Evolutionary conservation across 2,329 filamentous ascomycete genomes (phyloP).

Genomic region (Cladosporium sp.): DNA sequence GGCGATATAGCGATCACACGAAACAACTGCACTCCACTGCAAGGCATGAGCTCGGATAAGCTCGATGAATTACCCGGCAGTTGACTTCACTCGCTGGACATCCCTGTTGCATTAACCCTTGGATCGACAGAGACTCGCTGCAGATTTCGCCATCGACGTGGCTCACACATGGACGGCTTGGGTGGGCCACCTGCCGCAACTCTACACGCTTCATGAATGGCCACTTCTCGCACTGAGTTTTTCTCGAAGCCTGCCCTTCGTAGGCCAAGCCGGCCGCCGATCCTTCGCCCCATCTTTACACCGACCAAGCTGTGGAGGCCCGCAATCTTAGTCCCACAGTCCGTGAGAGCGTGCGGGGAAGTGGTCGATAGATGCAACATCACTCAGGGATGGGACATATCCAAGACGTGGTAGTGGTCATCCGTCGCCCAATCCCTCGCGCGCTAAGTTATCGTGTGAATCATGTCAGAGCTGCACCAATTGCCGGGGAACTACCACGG

Average conservation of each 20-base stretch:
- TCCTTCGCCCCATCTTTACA: conserved; percentile 15
- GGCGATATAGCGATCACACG: conserved; percentile 1
- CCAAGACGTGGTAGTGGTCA: conserved; percentile 15
- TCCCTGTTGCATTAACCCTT: background rate
- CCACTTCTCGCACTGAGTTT: background rate
- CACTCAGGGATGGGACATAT: conserved; percentile 10
- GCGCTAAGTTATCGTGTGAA: conserved; percentile 1
- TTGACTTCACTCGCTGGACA: background rate
- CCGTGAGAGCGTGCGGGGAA: conserved; percentile 16
- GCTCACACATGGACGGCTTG: conserved; percentile 4
- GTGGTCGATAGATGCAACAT: conserved; percentile 15
- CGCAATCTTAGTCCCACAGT: background rate
- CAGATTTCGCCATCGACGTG: background rate
- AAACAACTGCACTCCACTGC: background rate
- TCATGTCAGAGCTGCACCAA: conserved; percentile 2
- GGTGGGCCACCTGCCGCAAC: background rate
- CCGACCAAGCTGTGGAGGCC: conserved; percentile 13
- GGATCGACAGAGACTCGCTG: background rate
- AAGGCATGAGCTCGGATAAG: conserved; percentile 7
- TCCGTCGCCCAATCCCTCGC: background rate
- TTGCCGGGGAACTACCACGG: background rate
- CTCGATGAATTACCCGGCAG: conserved; percentile 14
- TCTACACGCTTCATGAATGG: background rate
- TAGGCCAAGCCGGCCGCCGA: conserved; percentile 4
- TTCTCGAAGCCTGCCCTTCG: conserved; percentile 15